Percentiles rank a stretch among this genome's conserved stretches.
These are phyloP conservation scores for Aspergillus diversus DNA, from an alignment of 495 filamentous ascomycete genomes.

Conservation along the genomic window DNA sequence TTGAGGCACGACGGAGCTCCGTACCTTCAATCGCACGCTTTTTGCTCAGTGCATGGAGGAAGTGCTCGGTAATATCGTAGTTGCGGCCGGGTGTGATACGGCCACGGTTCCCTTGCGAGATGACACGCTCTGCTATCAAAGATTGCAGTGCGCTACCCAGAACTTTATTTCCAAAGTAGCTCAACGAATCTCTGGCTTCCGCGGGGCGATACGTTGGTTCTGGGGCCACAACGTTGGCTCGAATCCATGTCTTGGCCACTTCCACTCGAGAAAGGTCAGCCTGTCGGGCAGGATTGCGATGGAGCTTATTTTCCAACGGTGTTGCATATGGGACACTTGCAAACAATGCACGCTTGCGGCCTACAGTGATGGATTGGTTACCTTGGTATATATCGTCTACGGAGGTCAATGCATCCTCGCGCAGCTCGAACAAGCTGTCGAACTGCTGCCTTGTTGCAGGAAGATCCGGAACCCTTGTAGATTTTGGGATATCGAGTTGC, in stretches of 20 bases:
- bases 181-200: constrained; percentile 49
- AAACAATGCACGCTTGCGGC: constrained; percentile 38
- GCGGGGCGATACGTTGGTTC: constrained; percentile 48
- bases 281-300: constrained; percentile 20
- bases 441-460: constrained; percentile 56
- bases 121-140: constrained; percentile 61
- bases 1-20: constrained; percentile 54
- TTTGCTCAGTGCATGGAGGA: constrained; percentile 52
- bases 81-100: constrained; percentile 55
- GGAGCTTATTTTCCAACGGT: constrained; percentile 25
- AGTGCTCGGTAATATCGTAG: constrained; percentile 62
- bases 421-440: constrained; percentile 51
- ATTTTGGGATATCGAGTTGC: constrained; percentile 48
- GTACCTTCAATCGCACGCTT: constrained; percentile 46
- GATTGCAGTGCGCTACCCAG: constrained; percentile 59
- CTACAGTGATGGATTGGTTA: constrained; percentile 34
- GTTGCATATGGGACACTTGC: constrained; percentile 44
- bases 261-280: constrained; percentile 34
- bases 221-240: constrained; percentile 59
- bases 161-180: constrained; percentile 44
- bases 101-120: constrained; percentile 59
- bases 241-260: constrained; percentile 62
- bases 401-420: constrained; percentile 40
- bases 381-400: constrained; percentile 49
- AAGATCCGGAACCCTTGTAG: constrained; percentile 49